These are phyloP conservation scores for Rhynchosporium secalis DNA, from an alignment of 2,329 filamentous ascomycete species.

Conservation along the genomic window DNA sequence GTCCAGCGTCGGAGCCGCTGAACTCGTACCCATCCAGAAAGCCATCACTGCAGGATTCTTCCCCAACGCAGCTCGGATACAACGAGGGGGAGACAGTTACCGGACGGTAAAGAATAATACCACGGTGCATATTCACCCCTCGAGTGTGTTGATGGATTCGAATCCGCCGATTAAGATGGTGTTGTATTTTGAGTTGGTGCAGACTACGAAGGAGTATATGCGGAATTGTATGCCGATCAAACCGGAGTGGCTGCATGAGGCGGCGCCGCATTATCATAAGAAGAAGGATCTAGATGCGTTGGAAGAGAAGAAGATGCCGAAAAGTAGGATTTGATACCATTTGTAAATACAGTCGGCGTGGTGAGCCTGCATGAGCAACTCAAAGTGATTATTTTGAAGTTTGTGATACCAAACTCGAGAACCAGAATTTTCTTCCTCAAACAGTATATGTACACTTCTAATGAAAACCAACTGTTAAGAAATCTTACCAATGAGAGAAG, in stretches of 20 bases:
- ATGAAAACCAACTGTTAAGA: too few relatives aligned
- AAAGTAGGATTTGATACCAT: slow-evolving; percentile 37
- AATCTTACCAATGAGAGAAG: too few relatives aligned
- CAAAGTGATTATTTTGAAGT: neutral
- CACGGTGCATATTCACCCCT: slow-evolving; percentile 89
- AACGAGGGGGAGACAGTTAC: slow-evolving; percentile 83
- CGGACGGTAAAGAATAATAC: slow-evolving; percentile 88
- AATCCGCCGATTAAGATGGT: slow-evolving; percentile 80
- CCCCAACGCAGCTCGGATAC: slow-evolving; percentile 82
- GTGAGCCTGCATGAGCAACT: neutral
- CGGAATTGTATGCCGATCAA: slow-evolving; percentile 82
- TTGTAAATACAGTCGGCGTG: slow-evolving; percentile 5
- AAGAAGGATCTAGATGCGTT: slow-evolving; percentile 83
- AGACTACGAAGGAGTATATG: slow-evolving; percentile 92
- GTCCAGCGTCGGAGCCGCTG: slow-evolving; percentile 66
- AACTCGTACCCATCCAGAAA: slow-evolving; percentile 79
- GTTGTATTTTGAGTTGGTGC: slow-evolving; percentile 80
- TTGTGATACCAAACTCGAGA: neutral
- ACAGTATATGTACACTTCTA: too few relatives aligned
- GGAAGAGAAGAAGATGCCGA: slow-evolving; percentile 76
- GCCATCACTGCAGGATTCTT: slow-evolving; percentile 92
- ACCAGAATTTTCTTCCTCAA: too few relatives aligned
- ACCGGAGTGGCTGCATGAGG: slow-evolving; percentile 80
- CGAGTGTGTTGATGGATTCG: slow-evolving; percentile 73
- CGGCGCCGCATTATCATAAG: slow-evolving; percentile 94